Base-by-base conservation (phyloP, 1,139 yeast species). In the Candida smagusa region DNA sequence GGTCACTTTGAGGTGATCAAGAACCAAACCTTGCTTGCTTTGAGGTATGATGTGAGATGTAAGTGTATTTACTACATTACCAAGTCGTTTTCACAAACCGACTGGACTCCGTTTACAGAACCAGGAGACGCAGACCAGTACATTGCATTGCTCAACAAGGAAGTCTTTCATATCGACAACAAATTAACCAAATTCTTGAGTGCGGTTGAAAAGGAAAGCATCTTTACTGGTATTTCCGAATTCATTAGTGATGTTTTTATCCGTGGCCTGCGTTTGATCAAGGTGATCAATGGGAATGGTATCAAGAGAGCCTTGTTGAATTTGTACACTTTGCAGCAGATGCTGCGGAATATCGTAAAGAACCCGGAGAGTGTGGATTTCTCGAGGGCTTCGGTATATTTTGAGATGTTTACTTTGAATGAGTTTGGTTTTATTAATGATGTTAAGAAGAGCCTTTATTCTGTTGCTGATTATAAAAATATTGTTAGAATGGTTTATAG, bases 301-400 rank as follows among this genome's bases (percentile, higher is more conserved):
- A 68, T 84, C 36, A 79, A 79, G 53, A 78, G 81, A 49, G 66
- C 87, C 45, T 63, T 80, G 41, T 72, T 82, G 51, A 86, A 87
- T 54, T 80, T 86, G 26, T 73, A 79, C 39, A 82, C 86, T 0
- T 61, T 87, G 34, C 95, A 85, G 59, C 95, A 86, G 54, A 78
- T 82, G 72, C 72, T 84, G 43, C 74, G 88, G 48, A 80, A 79
- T 42, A 68, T 85, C 16, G 73, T 79, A 48, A 59, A 64, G 13
- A 72, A 74, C 35, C 81, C 87, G 0, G 74, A 75, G 35, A 63
- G 65, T n/a, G 79, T 83, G 6, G 77, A 80, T 46, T 82, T 85
- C 59, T 59, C 73, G 12, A 62, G 68, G 30, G 73, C 87, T 0
- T 62, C 83, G 4, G 58, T 65, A 7, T 86, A 80, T 58, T 86